Evolutionary conservation across 1,284 basidiomycete species (phyloP), one percentile per base, ranked within the genome.

Genomic region (Heterobasidion parviporum): DNA sequence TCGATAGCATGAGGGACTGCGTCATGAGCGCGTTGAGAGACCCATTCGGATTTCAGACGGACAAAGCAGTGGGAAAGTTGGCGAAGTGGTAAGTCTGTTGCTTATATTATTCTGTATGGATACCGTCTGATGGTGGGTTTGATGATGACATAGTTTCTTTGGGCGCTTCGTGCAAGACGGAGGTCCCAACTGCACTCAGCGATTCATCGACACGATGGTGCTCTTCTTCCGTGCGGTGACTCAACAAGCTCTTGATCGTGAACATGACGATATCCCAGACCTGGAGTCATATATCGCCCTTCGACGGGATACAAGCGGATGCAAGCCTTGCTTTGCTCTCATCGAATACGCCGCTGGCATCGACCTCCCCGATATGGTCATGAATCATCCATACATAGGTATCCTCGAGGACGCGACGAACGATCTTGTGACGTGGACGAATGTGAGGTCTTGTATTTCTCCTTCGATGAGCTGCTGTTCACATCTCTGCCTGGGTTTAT

Each of bases 381-480:
- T 69, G 45, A 64, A 70, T 15, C 68, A 74, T 59, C 72, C 72
- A n/a, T 61, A 66, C 56, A 67, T 74, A 56, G 61, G 63, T 61
- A 63, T 64, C 7, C 63, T 75, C 48, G 68, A 69, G 53, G 65
- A 74, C 55, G 66, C 66, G 34, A 64, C 70, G 18, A 74, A 74
- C 55, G 73, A 75, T 57, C 62, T 73, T 26, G 70, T 75, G 46
- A 70, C 71, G n/a, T 74, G 72, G 70, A 72, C 72, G 26, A 75
- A 74, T 57, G 73, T 74, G 60, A 62, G 71, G 26, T 26, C 4
- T 26, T 26, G 26, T 62, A 4, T 6, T 14, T 6, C 46, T 26
- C 15, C 16, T 4, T 6, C 9, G 18, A 6, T 16, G 3, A 0
- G 46, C 46, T 15, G 10, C 12, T 32, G 16, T 52, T 41, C 33